Evolutionary conservation across 2,329 filamentous ascomycete species (phyloP).

Genomic region (Falciphora oryzae): DNA sequence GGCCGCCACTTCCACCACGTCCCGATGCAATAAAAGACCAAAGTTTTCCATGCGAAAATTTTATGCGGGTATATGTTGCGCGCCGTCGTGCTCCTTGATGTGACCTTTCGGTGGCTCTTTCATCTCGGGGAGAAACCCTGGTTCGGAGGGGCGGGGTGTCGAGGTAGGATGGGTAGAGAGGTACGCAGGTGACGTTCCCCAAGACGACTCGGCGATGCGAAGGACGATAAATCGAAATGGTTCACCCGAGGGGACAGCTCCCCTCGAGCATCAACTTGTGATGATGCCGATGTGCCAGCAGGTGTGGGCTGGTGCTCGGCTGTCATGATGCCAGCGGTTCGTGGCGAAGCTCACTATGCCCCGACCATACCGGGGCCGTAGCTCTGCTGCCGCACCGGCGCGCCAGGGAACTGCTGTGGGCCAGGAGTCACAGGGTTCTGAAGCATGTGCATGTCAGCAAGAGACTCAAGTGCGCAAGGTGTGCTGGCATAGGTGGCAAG

Average conservation of each 20-base stretch:
- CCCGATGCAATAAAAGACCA: background rate
- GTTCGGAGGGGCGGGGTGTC: background rate
- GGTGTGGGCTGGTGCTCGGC: too few relatives aligned
- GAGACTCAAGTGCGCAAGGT: slow-evolving; percentile 17
- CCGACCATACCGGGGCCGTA: slow-evolving; percentile 55
- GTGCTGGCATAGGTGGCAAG: slow-evolving; percentile 15
- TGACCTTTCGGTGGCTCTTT: background rate
- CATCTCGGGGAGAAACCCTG: background rate
- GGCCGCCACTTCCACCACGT: background rate
- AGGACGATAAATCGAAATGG: background rate
- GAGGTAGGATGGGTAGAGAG: background rate
- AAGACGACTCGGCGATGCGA: background rate
- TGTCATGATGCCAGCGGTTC: background rate
- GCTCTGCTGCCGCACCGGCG: slow-evolving; percentile 41
- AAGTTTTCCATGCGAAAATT: background rate
- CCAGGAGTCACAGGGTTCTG: slow-evolving; percentile 36
- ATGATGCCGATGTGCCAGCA: too few relatives aligned
- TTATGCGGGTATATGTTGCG: background rate
- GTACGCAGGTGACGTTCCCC: background rate
- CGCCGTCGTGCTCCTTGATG: background rate
- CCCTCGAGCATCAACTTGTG: background rate
- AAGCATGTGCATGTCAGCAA: slow-evolving; percentile 24
- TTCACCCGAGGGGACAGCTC: background rate
- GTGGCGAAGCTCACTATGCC: slow-evolving; percentile 35
- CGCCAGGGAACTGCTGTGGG: slow-evolving; percentile 35